Conservation (phyloP, 2,329 filamentous ascomycete genomes). For the Alternaria metachromatica region DNA sequence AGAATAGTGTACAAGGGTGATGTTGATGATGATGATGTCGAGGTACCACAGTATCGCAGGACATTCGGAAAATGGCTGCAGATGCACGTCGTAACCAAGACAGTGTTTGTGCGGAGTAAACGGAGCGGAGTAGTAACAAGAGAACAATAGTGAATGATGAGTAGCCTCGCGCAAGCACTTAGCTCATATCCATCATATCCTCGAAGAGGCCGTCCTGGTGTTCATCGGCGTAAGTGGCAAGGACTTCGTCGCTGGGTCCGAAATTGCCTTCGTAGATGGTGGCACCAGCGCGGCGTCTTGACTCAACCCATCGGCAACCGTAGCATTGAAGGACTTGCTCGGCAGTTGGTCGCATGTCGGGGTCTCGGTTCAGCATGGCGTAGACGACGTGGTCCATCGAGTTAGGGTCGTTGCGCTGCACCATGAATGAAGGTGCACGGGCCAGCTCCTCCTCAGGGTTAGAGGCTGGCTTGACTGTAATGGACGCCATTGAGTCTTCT, state of each 20-base stretch:
- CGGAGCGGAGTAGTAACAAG: not conserved
- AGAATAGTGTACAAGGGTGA: constrained; percentile 14
- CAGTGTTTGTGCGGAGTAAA: not conserved
- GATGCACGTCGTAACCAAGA: constrained; percentile 17
- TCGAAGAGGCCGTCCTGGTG: constrained; percentile 40
- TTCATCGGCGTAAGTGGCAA: constrained; percentile 55
- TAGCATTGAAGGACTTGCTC: constrained; percentile 75
- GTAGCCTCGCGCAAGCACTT: constrained; percentile 9
- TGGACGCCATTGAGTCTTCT: constrained; percentile 49
- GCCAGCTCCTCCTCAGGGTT: constrained; percentile 61
- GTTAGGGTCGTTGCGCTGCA: constrained; percentile 71
- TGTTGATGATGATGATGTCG: constrained; percentile 13
- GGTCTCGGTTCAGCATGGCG: constrained; percentile 85
- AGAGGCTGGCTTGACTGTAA: constrained; percentile 36
- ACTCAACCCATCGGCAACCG: constrained; percentile 80
- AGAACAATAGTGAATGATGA: not conserved
- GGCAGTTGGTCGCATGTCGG: constrained; percentile 74
- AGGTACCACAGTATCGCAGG: constrained; percentile 11
- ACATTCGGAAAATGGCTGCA: constrained; percentile 17
- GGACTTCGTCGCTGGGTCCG: constrained; percentile 76
- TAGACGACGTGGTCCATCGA: constrained; percentile 84
- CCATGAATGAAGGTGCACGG: constrained; percentile 86
- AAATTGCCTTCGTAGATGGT: constrained; percentile 96
- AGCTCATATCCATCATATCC: constrained; percentile 67
- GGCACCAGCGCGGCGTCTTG: constrained; percentile 81